Evolutionary conservation across 352 stramenopile species (phyloP).

Genomic region (Pythium insidiosum): DNA sequence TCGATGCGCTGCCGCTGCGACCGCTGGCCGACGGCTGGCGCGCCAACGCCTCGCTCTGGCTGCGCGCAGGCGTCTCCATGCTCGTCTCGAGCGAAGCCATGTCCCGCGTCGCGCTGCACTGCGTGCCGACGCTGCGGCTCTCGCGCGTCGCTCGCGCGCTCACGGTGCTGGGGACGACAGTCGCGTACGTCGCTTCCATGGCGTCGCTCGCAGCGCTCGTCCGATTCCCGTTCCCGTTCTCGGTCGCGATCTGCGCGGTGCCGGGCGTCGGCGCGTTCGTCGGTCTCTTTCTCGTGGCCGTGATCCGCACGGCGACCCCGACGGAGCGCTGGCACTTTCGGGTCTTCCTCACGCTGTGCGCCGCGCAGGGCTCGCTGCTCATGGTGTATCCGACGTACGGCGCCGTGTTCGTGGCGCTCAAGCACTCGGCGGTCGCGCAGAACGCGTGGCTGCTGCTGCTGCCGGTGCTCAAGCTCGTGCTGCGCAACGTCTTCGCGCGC

Average conservation of each 20-base stretch:
- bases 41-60: neutral
- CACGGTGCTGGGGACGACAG: neutral
- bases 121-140: neutral
- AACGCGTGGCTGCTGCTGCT: no score
- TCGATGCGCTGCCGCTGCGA: constrained; percentile 6
- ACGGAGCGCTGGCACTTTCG: constrained; percentile 14
- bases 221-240: constrained; percentile 31
- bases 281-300: constrained; percentile 1
- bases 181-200: constrained; percentile 1
- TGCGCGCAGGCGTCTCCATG: neutral
- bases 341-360: constrained; percentile 6
- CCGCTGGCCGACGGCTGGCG: constrained; percentile 1
- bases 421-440: no score
- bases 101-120: neutral
- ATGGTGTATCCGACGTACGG: constrained; percentile 13
- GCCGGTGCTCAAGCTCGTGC: constrained; percentile 6
- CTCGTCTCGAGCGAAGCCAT: neutral
- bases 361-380: constrained; percentile 3
- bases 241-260: constrained; percentile 12
- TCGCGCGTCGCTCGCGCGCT: neutral
- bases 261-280: constrained; percentile 13
- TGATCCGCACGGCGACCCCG: constrained; percentile 9
- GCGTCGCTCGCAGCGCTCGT: constrained; percentile 17
- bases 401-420: constrained; percentile 4
- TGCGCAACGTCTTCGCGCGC: constrained; percentile 15